Conservation (phyloP, 192 early-diverging fungal genomes). For the Rhizophlyctis rosea region DNA sequence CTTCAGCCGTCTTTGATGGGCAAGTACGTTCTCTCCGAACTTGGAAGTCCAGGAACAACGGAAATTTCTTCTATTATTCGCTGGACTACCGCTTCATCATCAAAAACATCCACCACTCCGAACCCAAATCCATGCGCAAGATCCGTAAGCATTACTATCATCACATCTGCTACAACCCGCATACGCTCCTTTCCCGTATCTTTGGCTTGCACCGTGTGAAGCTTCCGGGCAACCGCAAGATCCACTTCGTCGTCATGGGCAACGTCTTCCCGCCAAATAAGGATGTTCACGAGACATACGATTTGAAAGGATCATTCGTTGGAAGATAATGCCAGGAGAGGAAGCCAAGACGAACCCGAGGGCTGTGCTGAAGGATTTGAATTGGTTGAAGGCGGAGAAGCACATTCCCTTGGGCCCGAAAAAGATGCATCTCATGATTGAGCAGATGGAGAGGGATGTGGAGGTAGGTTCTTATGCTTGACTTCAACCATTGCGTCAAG, state of each 20-base stretch:
- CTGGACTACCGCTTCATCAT: constrained; percentile 93
- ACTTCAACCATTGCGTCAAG: no score
- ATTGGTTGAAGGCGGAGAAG: constrained; percentile 79
- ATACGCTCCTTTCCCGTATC: constrained; percentile 91
- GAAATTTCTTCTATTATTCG: constrained; percentile 97
- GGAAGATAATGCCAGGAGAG: constrained; percentile 78
- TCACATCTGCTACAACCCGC: constrained; percentile 84
- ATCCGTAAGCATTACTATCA: background rate
- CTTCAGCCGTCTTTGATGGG: constrained; percentile 81
- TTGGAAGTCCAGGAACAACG: constrained; percentile 91
- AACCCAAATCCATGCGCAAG: background rate
- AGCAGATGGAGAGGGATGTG: constrained; percentile 87
- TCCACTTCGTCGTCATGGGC: constrained; percentile 99
- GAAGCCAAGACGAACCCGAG: constrained; percentile 75
- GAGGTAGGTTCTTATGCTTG: no score
- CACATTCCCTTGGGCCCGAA: constrained; percentile 78
- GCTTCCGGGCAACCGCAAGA: constrained; percentile 85
- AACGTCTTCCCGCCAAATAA: constrained; percentile 97
- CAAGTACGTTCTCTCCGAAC: constrained; percentile 94
- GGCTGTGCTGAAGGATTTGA: constrained; percentile 95
- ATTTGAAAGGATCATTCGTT: constrained; percentile 91
- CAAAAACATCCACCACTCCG: background rate
- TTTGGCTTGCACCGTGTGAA: constrained; percentile 97
- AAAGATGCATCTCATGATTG: constrained; percentile 75
- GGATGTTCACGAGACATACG: constrained; percentile 96